Conservation (phyloP, 2,329 filamentous ascomycete species). For the Alternaria metachromatica region DNA sequence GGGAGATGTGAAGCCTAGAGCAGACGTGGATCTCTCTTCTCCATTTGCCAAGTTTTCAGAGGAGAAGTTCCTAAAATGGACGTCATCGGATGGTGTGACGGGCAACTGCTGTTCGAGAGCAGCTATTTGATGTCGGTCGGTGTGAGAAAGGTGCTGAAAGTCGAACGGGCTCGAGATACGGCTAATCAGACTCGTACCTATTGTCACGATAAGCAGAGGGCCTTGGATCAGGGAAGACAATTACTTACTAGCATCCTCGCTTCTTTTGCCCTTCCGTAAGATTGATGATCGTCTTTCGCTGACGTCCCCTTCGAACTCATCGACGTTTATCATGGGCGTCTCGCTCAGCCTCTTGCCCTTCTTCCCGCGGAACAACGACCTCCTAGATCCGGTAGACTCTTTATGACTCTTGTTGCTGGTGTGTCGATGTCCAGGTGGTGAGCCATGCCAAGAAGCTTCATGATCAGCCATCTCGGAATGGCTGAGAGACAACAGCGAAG, state of each 20-base stretch:
- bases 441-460: slow-evolving; percentile 30
- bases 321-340: slow-evolving; percentile 23
- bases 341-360: slow-evolving; percentile 46
- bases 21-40: slow-evolving; percentile 26
- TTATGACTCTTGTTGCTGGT: slow-evolving; percentile 27
- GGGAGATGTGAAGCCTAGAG: slow-evolving; percentile 26
- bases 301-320: slow-evolving; percentile 35
- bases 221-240: not conserved
- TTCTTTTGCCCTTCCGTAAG: slow-evolving; percentile 40
- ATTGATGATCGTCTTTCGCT: slow-evolving; percentile 40
- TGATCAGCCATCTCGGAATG: slow-evolving; percentile 31
- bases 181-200: slow-evolving; percentile 37
- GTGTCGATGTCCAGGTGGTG: slow-evolving; percentile 34
- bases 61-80: slow-evolving; percentile 44
- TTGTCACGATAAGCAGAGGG: slow-evolving; percentile 11
- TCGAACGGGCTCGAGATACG: slow-evolving; percentile 68
- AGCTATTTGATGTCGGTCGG: slow-evolving; percentile 61
- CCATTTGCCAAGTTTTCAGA: slow-evolving; percentile 27
- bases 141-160: slow-evolving; percentile 69
- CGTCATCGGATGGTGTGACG: slow-evolving; percentile 53
- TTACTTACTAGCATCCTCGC: slow-evolving; percentile 35
- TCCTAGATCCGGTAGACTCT: slow-evolving; percentile 32
- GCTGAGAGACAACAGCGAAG: slow-evolving; percentile 33
- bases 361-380: slow-evolving; percentile 45
- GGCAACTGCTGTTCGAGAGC: slow-evolving; percentile 57